Base-by-base conservation (phyloP, 352 stramenopile species). In the Phytophthora aleatoria region DNA sequence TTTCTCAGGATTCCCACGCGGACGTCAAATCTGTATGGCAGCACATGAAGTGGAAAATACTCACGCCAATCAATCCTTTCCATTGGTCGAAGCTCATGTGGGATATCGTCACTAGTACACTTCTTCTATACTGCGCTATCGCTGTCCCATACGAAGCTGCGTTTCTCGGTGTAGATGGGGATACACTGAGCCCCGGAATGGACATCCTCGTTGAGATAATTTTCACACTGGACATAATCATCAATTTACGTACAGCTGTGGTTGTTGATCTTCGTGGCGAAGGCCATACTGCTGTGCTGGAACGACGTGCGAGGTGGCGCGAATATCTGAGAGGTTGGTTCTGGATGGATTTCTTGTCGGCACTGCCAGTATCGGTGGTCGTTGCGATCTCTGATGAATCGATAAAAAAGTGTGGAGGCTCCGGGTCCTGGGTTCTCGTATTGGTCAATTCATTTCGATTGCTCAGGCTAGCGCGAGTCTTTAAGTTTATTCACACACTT, bases 401-500 rank as follows among this genome's bases (percentile, higher is more conserved):
- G 10, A 61, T 79, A 13, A 3, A 71, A 11, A 47, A 45, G 3
- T 30, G 44, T 13, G 16, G 50, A 28, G 39, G 44, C 3, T 28
- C 31, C 6, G 55, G 48, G 6, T 72, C 67, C 0, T 74, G 61
- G 54, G 73, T 70, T 1, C 64, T 94, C 24, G 67, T 78, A n/a
- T 62, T 94, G 16, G 71, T 91, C 3, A 80, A 89, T 28, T 71
- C 89, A 1, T 73, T 94, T 4, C 81, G 91, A 0, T 44, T 97
- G 24, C 56, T 97, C 9, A 97, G 96, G 65, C 76, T 97, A 12
- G 64, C 84, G 26, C 86, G 91, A 1, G 73, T 97, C 16, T 76
- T 97, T 56, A 97, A 97, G 66, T 78, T 97, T 6, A 74, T 91
- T 8, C 89, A 89, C 42, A 87, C 77, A 0, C 60, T 92, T 38